A percentile compares a stretch with the other conserved stretches of the same genome.
These are phyloP conservation scores for Lentinula boryana DNA, from an alignment of 768 basidiomycete genomes.

Conservation along the genomic window DNA sequence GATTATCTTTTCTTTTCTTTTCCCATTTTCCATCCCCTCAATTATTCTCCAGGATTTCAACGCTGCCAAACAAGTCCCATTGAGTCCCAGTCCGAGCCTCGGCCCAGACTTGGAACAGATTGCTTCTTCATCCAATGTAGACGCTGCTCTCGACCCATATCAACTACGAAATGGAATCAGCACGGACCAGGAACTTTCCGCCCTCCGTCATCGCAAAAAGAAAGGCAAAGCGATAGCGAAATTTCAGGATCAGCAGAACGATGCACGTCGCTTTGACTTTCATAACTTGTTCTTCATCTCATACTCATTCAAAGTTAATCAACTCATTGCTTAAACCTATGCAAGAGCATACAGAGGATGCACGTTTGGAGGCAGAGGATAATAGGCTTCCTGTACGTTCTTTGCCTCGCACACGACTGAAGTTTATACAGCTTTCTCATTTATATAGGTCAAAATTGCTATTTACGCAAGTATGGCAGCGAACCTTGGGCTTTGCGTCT, in stretches of 20 bases:
- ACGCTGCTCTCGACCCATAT: background rate
- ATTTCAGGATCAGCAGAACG: constrained; percentile 70
- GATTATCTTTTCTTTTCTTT: background rate
- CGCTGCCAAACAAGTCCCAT: background rate
- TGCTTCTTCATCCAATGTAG: background rate
- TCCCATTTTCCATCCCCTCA: background rate
- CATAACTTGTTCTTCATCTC: background rate
- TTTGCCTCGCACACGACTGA: background rate
- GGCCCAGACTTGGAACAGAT: background rate
- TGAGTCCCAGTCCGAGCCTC: background rate
- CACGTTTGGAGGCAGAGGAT: constrained; percentile 60
- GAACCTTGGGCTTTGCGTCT: constrained; percentile 65
- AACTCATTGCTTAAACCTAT: constrained; percentile 84
- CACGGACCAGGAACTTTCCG: constrained; percentile 1
- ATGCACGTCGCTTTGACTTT: constrained; percentile 33
- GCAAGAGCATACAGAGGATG: constrained; percentile 84
- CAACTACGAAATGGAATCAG: background rate
- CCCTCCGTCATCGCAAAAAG: background rate
- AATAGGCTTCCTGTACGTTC: constrained; percentile 58
- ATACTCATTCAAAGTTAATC: constrained; percentile 58
- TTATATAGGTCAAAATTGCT: constrained; percentile 75
- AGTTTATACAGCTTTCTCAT: background rate
- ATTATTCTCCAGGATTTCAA: background rate
- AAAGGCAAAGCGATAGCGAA: constrained; percentile 34
- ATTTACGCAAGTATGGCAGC: constrained; percentile 76